Conservation (phyloP, 2,329 filamentous ascomycete species). For the Cladosporium austrohemisphaericum region DNA sequence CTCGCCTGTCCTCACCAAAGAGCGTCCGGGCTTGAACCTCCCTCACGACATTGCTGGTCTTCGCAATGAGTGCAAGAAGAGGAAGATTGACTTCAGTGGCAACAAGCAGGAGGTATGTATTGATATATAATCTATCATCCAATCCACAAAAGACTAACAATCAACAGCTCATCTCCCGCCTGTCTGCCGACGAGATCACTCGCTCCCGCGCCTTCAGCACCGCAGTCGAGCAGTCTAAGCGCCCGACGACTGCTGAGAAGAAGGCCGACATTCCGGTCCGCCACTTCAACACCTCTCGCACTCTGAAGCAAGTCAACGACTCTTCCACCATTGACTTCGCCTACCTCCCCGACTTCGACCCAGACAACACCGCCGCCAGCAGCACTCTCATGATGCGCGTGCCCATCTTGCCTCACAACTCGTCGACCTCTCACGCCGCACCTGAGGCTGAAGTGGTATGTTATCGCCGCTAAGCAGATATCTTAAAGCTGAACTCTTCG, state of each 20-base stretch:
- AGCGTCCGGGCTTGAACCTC: constrained; percentile 24
- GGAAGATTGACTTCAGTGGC: constrained; percentile 45
- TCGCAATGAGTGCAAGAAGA: constrained; percentile 47
- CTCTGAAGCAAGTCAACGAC: constrained; percentile 55
- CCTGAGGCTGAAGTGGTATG: constrained; percentile 24
- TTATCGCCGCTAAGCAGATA: background rate
- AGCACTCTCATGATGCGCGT: constrained; percentile 27
- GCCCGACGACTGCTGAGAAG: constrained; percentile 31
- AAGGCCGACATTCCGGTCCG: constrained; percentile 37
- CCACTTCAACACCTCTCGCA: constrained; percentile 60
- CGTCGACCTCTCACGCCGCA: constrained; percentile 18
- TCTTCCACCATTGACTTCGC: constrained; percentile 61
- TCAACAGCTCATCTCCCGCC: constrained; percentile 47
- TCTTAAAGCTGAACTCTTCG: background rate
- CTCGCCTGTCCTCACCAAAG: constrained; percentile 34
- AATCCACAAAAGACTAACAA: constrained; percentile 3
- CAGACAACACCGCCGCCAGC: constrained; percentile 17
- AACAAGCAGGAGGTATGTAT: constrained; percentile 48
- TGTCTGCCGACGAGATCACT: constrained; percentile 51
- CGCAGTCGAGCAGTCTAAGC: constrained; percentile 46
- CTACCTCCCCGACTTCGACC: constrained; percentile 53
- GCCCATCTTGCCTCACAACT: constrained; percentile 30
- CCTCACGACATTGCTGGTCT: constrained; percentile 51
- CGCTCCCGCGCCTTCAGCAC: constrained; percentile 54
- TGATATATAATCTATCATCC: constrained; percentile 27